A percentile compares a stretch with the other conserved stretches of the same genome.
Evolutionary conservation across 257 asterid genomes (phyloP).

Genomic region (Thymus quinquecostatus): DNA sequence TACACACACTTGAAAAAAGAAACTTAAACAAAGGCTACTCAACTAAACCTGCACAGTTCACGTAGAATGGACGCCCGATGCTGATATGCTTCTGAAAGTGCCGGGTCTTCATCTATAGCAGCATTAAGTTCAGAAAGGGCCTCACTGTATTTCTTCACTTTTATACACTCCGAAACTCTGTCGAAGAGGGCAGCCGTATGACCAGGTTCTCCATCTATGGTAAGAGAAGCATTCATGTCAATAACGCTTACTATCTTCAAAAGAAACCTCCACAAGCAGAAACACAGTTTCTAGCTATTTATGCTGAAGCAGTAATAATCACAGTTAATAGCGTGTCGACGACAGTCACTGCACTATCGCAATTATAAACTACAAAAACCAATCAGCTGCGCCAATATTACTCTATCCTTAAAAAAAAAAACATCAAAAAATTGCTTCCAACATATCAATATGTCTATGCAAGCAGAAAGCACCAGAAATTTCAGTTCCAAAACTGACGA

Average conservation of each 20-base stretch:
- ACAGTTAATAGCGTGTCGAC: too few species aligned
- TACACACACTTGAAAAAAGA: not conserved
- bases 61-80: slow-evolving; percentile 84
- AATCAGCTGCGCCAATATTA: too few species aligned
- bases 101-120: slow-evolving; percentile 86
- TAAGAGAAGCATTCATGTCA: too few species aligned
- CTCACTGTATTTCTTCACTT: slow-evolving; percentile 81
- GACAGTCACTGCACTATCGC: too few species aligned
- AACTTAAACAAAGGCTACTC: not conserved
- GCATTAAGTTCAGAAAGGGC: slow-evolving; percentile 84
- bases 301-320: too few species aligned
- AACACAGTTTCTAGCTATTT: too few species aligned
- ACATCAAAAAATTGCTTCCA: too few species aligned
- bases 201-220: slow-evolving; percentile 67
- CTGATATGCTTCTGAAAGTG: slow-evolving; percentile 78
- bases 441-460: too few species aligned
- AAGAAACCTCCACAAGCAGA: too few species aligned
- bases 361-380: too few species aligned
- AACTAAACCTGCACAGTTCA: slow-evolving; percentile 72
- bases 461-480: not conserved
- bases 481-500: not conserved
- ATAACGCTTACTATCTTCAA: too few species aligned
- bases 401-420: too few species aligned
- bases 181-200: slow-evolving; percentile 76
- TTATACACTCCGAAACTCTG: slow-evolving; percentile 74